These are phyloP conservation scores for Oidiodendron maius DNA, from an alignment of 495 filamentous ascomycete genomes.

Conservation along the genomic window DNA sequence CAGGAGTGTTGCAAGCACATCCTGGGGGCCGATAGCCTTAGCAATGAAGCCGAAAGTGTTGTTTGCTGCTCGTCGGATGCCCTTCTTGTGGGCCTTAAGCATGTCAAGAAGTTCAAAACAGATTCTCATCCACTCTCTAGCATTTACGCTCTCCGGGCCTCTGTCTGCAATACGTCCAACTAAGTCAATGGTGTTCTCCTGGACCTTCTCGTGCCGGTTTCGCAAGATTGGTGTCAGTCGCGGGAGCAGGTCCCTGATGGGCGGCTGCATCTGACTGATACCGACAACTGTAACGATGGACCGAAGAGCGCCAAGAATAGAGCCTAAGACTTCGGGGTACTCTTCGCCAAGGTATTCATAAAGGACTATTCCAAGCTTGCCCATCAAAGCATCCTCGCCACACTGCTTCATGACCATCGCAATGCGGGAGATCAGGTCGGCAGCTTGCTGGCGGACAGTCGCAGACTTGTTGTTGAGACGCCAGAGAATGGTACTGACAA, in stretches of 20 bases:
- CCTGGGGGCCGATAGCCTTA: conserved; percentile 97
- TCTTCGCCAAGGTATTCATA: conserved; percentile 99
- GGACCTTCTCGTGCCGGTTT: conserved; percentile 98
- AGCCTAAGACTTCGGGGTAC: conserved; percentile 96
- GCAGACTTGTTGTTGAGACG: conserved; percentile 95
- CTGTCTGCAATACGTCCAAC: conserved; percentile 98
- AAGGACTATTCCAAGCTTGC: conserved; percentile 90
- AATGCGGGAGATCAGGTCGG: conserved; percentile 93
- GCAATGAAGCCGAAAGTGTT: conserved; percentile 99
- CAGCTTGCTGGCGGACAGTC: conserved; percentile 93
- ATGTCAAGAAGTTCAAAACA: conserved; percentile 99
- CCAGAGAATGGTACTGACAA: conserved; percentile 95
- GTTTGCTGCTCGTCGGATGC: conserved; percentile 96
- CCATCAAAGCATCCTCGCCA: conserved; percentile 91
- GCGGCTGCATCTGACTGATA: conserved; percentile 97
- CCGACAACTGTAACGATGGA: conserved; percentile 98
- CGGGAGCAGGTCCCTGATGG: conserved; percentile 94
- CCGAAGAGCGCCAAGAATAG: conserved; percentile 89
- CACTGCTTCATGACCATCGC: conserved; percentile 99
- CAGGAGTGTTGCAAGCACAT: conserved; percentile 91
- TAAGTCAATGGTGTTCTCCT: conserved; percentile 99
- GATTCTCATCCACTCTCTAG: conserved; percentile 99
- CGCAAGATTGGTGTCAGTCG: conserved; percentile 94
- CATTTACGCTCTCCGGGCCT: conserved; percentile 91
- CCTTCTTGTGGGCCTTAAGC: conserved; percentile 99